Percentiles rank a stretch among this genome's conserved stretches.
Evolutionary conservation across 2,329 filamentous ascomycete genomes (phyloP).

Genomic region (Dothistroma septosporum): DNA sequence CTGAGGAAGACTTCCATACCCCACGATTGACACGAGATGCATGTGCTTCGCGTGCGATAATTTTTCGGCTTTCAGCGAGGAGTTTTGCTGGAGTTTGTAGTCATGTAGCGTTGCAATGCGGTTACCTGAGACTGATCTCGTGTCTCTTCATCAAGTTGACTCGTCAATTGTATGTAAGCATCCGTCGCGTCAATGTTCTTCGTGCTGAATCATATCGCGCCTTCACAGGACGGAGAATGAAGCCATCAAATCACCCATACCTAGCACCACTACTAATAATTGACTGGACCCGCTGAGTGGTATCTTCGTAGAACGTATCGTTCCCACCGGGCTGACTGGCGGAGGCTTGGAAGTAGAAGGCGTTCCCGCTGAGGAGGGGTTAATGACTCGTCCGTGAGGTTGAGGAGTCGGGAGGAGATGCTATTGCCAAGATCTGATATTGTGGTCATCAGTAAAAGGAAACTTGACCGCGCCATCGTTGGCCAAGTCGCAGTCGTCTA

Average conservation of each 20-base stretch:
- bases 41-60: not conserved
- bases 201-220: no score
- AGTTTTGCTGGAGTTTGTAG: not conserved
- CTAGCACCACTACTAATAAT: not conserved
- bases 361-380: not conserved
- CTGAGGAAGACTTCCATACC: not conserved
- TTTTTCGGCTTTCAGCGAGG: not conserved
- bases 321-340: not conserved
- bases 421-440: not conserved
- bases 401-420: not conserved
- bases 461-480: no score
- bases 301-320: not conserved
- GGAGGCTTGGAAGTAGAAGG: not conserved
- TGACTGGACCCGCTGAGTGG: not conserved
- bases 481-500: constrained; percentile 2
- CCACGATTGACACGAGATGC: not conserved
- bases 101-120: not conserved
- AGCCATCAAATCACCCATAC: not conserved
- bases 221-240: not conserved
- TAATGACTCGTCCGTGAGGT: not conserved
- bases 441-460: no score
- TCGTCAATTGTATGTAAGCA: no score
- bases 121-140: not conserved
- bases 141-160: not conserved
- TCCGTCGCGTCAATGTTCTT: no score